Conservation (phyloP, 495 filamentous ascomycete genomes). For the Chaetomium cochliodes region DNA sequence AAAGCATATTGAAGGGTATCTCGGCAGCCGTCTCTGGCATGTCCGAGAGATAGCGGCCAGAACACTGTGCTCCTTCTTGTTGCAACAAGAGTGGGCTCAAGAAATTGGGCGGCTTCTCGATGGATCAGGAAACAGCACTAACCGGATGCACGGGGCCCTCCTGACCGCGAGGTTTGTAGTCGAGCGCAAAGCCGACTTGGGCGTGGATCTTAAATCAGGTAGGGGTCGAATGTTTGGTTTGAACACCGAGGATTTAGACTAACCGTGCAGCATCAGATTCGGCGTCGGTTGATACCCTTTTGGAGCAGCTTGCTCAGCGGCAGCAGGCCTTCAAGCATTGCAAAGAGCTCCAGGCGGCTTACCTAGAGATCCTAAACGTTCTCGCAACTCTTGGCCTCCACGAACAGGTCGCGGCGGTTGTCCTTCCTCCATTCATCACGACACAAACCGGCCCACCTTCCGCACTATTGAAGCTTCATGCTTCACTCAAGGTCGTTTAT, state of each 20-base stretch:
- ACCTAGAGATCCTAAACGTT: constrained; percentile 44
- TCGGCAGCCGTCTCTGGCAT: constrained; percentile 79
- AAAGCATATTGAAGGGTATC: constrained; percentile 51
- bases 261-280: constrained; percentile 8
- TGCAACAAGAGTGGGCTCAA: constrained; percentile 50
- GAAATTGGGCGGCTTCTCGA: constrained; percentile 52
- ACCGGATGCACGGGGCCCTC: constrained; percentile 63
- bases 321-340: constrained; percentile 29
- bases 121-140: constrained; percentile 20
- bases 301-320: constrained; percentile 22
- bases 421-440: neutral
- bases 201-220: constrained; percentile 38
- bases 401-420: neutral
- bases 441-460: constrained; percentile 12
- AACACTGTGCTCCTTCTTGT: constrained; percentile 66
- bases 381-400: constrained; percentile 24
- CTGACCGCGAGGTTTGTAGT: constrained; percentile 54
- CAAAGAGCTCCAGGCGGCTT: constrained; percentile 41
- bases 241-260: neutral
- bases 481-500: constrained; percentile 24
- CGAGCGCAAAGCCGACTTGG: constrained; percentile 47
- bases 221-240: neutral
- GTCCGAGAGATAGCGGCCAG: constrained; percentile 87
- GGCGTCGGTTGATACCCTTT: constrained; percentile 12
- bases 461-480: constrained; percentile 30